Conservation (phyloP, 129 eudicot genomes). For the Logfia minima region DNA sequence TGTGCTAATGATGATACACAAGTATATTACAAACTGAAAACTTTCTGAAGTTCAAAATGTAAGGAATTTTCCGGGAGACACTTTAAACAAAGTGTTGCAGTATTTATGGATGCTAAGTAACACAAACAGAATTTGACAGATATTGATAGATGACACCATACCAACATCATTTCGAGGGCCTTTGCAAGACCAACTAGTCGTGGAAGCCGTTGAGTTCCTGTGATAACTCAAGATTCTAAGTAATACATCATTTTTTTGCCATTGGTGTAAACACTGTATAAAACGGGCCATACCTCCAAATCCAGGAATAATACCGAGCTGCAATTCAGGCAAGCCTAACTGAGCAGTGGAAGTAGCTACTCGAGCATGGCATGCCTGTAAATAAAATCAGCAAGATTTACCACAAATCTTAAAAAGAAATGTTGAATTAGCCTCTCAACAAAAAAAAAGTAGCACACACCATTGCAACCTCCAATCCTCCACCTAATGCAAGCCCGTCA, state of each 20-base stretch:
- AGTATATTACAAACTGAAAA: neutral
- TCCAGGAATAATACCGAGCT: constrained; percentile 96
- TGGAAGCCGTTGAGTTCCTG: constrained; percentile 98
- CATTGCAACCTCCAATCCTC: constrained; percentile 99
- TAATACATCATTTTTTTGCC: neutral
- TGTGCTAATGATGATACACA: neutral
- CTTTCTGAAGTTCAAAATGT: neutral
- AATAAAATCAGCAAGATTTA: constrained; percentile 1
- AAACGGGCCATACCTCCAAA: constrained; percentile 70
- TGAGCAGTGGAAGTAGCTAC: constrained; percentile 81
- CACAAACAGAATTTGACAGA: neutral
- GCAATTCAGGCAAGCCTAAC: constrained; percentile 91
- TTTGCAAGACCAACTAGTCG: constrained; percentile 94
- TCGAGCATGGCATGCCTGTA: constrained; percentile 88
- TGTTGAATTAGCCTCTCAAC: neutral
- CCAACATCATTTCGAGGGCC: constrained; percentile 97
- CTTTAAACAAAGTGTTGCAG: neutral
- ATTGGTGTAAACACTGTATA: neutral
- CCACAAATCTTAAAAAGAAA: neutral
- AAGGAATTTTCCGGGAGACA: neutral
- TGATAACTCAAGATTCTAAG: constrained; percentile 16
- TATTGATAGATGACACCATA: constrained; percentile 30
- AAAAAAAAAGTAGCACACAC: constrained; percentile 35
- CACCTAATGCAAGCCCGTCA: constrained; percentile 96
- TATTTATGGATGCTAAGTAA: constrained; percentile 6